Evolutionary conservation across 306 rosid genomes (phyloP), one percentile per base, ranked within the genome.

Genomic region (Fragaria nilgerrensis): DNA sequence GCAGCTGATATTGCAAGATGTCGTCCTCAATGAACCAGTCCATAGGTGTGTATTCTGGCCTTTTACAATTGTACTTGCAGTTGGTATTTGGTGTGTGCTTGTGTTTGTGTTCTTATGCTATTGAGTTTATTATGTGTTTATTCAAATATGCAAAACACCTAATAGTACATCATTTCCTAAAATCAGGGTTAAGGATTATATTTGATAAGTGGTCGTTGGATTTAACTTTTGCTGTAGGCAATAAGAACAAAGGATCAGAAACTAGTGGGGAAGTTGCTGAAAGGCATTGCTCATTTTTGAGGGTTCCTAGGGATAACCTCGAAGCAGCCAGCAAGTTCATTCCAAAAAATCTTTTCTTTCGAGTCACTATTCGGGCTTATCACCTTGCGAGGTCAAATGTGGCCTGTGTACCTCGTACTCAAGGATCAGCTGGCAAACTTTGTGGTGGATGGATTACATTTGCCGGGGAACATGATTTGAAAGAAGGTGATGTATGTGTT

Each of bases 321-420:
- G 55, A 44, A 43, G 75, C 75, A 19, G 70, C 70, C 47, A 20
- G 37, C 59, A 5, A 43, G 41, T 77, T 58, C 62, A 6, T 66
- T 32, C 34, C 76, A 1, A 5, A 9, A 10, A 53, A 70, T 56
- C 76, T 70, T 15, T 69, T 43, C 52, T 70, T 77, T 68, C 52
- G 27, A 43, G 75, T 56, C 69, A 3, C n/a, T 44, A 16, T 70
- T 53, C 16, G 15, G 72, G 10, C 29, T 3, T 1, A 17, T 4
- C 34, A 50, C 2, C 22, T 55, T 9, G 5, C 0, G 59, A 53
- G 9, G 3, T 1, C 9, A 53, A 19, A 2, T 14, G 27, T 48
- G 64, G 64, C 63, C 75, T 3, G 48, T 50, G 2, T 16, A 9
- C 25, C 44, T 20, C 23, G 7, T 50, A 1, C 22, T 17, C 6